Evolutionary conservation across 495 filamentous ascomycete species (phyloP), one percentile per base, ranked within the genome.

Genomic region (Talaromyces thailandensis): DNA sequence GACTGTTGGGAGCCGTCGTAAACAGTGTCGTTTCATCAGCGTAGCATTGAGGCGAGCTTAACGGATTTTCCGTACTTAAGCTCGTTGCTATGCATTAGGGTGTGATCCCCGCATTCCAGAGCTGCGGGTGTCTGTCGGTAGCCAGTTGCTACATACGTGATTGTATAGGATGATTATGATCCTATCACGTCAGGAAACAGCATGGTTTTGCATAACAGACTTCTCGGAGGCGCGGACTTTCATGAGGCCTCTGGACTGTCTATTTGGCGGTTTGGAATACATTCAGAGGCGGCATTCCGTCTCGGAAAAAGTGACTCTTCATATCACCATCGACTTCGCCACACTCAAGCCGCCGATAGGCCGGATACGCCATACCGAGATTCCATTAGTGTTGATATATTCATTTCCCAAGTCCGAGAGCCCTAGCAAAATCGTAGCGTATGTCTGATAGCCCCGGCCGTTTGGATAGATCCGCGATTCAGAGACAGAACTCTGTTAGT

Each of bases 91-190:
- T 50, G 59, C 59, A 61, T 28, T 28, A 48, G 43, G 59, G 59
- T 61, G 43, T 37, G 59, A 61, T 61, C 59, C 59, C 40, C 59
- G 59, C 59, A 61, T 61, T 61, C 59, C 59, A 60, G 26, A 16
- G 45, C 45, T 50, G 58, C 32, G 37, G 37, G n/a, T 23, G 25
- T 61, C 14, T 48, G 23, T 28, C 51, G 51, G 21, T n/a, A 45
- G 16, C 25, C 43, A 59, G 57, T 40, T 32, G 21, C 21, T 26
- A 58, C 56, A 59, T 23, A 57, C 11, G 14, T 57, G 43, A 40
- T 40, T 21, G 16, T 23, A 48, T n/a, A n/a, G n/a, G n/a, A n/a
- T n/a, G n/a, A n/a, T n/a, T n/a, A n/a, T 48, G 37, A 43, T 43
- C 37, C 1, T 4, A 18, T 48, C 43, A 48, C 18, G 8, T 48